These are phyloP conservation scores for Babesia sp. DNA, from an alignment of 169 alveolate genomes.

Conservation along the genomic window DNA sequence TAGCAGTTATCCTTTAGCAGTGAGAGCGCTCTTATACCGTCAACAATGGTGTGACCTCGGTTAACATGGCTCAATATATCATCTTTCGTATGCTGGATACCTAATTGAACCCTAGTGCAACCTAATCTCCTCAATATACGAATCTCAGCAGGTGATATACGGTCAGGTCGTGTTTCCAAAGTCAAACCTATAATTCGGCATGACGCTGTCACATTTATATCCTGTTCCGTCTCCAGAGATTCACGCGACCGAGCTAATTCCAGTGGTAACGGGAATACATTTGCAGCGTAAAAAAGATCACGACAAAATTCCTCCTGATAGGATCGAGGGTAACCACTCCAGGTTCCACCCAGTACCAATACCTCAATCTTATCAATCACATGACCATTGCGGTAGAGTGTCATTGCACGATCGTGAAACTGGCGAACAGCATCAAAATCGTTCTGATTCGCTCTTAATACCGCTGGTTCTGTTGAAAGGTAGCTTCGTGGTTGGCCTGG, in stretches of 20 bases:
- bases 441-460: conserved; percentile 91
- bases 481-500: conserved; percentile 95
- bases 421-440: conserved; percentile 88
- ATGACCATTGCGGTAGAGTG: conserved; percentile 90
- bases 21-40: conserved; percentile 83
- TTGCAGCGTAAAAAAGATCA: conserved; percentile 92
- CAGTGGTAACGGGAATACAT: conserved; percentile 78
- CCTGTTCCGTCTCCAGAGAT: conserved; percentile 66
- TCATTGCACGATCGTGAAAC: conserved; percentile 89
- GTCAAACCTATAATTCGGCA: conserved; percentile 79
- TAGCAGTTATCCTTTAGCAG: conserved; percentile 88
- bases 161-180: conserved; percentile 92
- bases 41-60: conserved; percentile 81
- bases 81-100: conserved; percentile 91
- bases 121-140: conserved; percentile 83
- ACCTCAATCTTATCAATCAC: conserved; percentile 90
- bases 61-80: conserved; percentile 80
- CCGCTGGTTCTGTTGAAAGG: conserved; percentile 95
- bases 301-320: conserved; percentile 89
- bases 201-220: conserved; percentile 59
- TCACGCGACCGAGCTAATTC: conserved; percentile 63
- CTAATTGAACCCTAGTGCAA: conserved; percentile 92
- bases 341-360: conserved; percentile 92
- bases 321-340: conserved; percentile 89
- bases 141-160: conserved; percentile 85